Evolutionary conservation across 2,329 filamentous ascomycete species (phyloP).

Genomic region (Decorospora gaudefroyi): DNA sequence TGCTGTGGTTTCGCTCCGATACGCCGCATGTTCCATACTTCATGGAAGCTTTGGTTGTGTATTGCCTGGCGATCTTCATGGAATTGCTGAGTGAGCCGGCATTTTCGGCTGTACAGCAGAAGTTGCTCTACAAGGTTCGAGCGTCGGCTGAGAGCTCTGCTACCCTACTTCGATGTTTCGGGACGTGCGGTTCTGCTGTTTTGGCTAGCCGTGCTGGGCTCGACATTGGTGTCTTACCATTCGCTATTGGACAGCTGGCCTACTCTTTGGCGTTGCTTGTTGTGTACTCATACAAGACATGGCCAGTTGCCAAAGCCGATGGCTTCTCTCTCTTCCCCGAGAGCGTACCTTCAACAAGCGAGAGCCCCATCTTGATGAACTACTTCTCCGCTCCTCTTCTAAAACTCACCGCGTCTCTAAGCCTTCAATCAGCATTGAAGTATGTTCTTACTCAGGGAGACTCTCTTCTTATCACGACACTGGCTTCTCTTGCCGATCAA

Average conservation of each 20-base stretch:
- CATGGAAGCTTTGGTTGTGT: slow-evolving; percentile 57
- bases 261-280: slow-evolving; percentile 71
- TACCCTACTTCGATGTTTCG: slow-evolving; percentile 74
- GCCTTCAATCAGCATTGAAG: slow-evolving; percentile 86
- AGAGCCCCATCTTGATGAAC: slow-evolving; percentile 24
- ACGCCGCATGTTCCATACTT: slow-evolving; percentile 67
- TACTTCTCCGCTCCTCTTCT: slow-evolving; percentile 71
- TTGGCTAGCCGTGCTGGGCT: slow-evolving; percentile 60
- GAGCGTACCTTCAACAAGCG: slow-evolving; percentile 47
- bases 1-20: slow-evolving; percentile 65
- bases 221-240: slow-evolving; percentile 78
- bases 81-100: slow-evolving; percentile 86
- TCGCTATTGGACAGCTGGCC: slow-evolving; percentile 81
- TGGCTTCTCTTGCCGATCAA: slow-evolving; percentile 79
- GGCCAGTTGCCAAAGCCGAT: slow-evolving; percentile 58
- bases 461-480: slow-evolving; percentile 78
- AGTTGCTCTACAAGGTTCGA: slow-evolving; percentile 76
- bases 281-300: slow-evolving; percentile 70
- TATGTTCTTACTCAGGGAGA: slow-evolving; percentile 94
- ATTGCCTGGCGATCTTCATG: slow-evolving; percentile 63
- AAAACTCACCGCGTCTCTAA: slow-evolving; percentile 77
- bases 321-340: slow-evolving; percentile 70
- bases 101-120: slow-evolving; percentile 84
- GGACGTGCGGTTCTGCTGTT: slow-evolving; percentile 72
- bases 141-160: slow-evolving; percentile 83